Percentiles rank a stretch among this genome's conserved stretches.
These are phyloP conservation scores for Suhomyces chickasaworum DNA, from an alignment of 1,139 yeast genomes.

Conservation along the genomic window DNA sequence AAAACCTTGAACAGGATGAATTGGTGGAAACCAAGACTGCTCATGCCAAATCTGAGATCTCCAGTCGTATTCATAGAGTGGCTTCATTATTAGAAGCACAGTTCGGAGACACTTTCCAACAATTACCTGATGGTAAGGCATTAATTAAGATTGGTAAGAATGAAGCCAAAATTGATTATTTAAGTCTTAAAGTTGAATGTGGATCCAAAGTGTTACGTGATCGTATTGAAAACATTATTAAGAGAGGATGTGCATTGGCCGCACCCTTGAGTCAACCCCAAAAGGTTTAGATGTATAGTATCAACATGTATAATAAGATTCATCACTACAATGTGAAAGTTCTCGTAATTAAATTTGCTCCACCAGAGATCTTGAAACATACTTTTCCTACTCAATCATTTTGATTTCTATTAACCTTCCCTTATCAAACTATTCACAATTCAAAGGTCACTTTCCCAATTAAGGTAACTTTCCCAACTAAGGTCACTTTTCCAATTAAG, in stretches of 20 bases:
- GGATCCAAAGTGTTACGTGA: slow-evolving; percentile 75
- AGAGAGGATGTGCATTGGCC: slow-evolving; percentile 75
- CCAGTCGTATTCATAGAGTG: slow-evolving; percentile 64
- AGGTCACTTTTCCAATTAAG: no score
- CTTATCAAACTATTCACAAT: no score
- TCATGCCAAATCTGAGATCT: slow-evolving; percentile 40
- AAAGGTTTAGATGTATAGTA: slow-evolving; percentile 16
- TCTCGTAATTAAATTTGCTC: background rate
- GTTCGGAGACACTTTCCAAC: slow-evolving; percentile 74
- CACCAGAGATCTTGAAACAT: no score
- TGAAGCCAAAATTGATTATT: slow-evolving; percentile 69
- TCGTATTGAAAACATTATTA: slow-evolving; percentile 78
- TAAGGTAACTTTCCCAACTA: no score
- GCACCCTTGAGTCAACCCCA: slow-evolving; percentile 64
- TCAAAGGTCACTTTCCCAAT: no score
- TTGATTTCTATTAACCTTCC: no score
- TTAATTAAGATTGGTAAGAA: slow-evolving; percentile 68
- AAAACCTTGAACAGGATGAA: slow-evolving; percentile 7
- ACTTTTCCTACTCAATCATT: no score
- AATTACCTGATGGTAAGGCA: slow-evolving; percentile 49
- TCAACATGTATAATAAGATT: background rate
- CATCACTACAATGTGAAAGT: background rate
- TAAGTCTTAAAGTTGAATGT: slow-evolving; percentile 70
- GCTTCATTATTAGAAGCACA: slow-evolving; percentile 72
- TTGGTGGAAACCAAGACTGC: slow-evolving; percentile 25